Percentiles rank a stretch among this genome's conserved stretches.
These are phyloP conservation scores for Aquilaria sinensis DNA, from an alignment of 345 rosid genomes.

Conservation along the genomic window DNA sequence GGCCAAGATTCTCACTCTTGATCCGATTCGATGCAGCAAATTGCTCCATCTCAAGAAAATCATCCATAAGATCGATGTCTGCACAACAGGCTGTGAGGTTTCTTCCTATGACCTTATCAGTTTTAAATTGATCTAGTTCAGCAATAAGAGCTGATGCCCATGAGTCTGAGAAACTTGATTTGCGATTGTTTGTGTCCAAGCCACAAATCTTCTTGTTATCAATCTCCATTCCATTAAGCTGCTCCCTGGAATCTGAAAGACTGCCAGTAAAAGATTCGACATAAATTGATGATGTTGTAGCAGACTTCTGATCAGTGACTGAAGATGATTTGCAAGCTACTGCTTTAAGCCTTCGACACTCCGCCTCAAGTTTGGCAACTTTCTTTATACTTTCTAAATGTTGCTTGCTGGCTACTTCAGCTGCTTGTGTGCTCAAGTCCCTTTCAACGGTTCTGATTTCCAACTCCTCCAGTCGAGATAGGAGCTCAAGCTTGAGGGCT, in stretches of 20 bases:
- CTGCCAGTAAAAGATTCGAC: conserved; percentile 54
- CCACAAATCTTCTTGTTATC: conserved; percentile 26
- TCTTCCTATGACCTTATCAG: conserved; percentile 31
- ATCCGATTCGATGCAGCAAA: conserved; percentile 68
- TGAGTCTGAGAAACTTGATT: conserved; percentile 42
- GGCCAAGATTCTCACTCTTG: conserved; percentile 20
- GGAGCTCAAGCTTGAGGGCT: conserved; percentile 52
- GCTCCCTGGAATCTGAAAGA: conserved; percentile 66
- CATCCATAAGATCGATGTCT: conserved; percentile 82
- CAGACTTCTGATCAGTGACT: conserved; percentile 38
- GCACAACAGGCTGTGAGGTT: conserved; percentile 30
- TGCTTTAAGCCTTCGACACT: conserved; percentile 64
- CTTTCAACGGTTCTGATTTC: conserved; percentile 74
- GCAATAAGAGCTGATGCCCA: conserved; percentile 44
- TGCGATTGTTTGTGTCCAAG: conserved; percentile 18
- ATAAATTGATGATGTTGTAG: conserved; percentile 40
- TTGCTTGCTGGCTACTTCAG: conserved; percentile 91
- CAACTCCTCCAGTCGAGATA: conserved; percentile 58
- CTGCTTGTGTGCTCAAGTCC: conserved; percentile 77
- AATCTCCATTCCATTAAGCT: conserved; percentile 34
- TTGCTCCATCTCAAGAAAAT: conserved; percentile 94
- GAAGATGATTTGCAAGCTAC: conserved; percentile 32
- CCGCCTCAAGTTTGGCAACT: conserved; percentile 90
- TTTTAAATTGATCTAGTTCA: conserved; percentile 45
- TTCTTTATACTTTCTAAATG: conserved; percentile 80